Percentiles rank a stretch among this genome's conserved stretches.
Evolutionary conservation across 1,284 basidiomycete genomes (phyloP).

Genomic region (Cutaneotrichosporon cyanovorans): DNA sequence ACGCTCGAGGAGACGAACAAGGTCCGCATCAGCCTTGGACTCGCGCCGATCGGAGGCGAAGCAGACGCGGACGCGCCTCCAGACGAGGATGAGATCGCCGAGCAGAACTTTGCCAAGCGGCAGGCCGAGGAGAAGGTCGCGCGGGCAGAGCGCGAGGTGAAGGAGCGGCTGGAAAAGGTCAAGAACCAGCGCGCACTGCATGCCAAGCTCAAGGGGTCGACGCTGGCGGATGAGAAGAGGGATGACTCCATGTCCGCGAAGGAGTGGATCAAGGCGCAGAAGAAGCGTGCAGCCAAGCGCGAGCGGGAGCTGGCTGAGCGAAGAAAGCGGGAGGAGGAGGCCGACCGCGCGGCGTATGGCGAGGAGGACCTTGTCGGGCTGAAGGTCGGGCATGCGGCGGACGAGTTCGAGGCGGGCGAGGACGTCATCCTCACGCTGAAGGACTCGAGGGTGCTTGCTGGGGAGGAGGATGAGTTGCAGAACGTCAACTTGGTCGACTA

Average conservation of each 20-base stretch:
- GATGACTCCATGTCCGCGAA: conserved; percentile 55
- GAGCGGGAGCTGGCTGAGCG: conserved; percentile 66
- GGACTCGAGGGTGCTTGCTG: conserved; percentile 86
- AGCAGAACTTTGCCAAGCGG: conserved; percentile 70
- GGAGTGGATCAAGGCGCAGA: conserved; percentile 80
- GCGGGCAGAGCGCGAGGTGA: conserved; percentile 65
- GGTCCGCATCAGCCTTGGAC: conserved; percentile 86
- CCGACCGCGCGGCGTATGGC: conserved; percentile 69
- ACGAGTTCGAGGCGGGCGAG: conserved; percentile 84
- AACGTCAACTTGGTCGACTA: conserved; percentile 86
- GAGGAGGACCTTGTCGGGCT: conserved; percentile 77
- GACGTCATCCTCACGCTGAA: conserved; percentile 92
- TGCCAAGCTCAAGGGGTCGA: conserved; percentile 78
- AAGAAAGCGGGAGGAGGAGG: conserved; percentile 64
- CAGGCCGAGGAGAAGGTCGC: conserved; percentile 64
- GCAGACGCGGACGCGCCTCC: conserved; percentile 27
- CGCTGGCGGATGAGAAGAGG: conserved; percentile 71
- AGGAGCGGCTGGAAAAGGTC: conserved; percentile 60
- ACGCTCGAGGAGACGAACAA: conserved; percentile 98
- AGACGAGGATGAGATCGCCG: conserved; percentile 61
- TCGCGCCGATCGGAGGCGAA: conserved; percentile 70
- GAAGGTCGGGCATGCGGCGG: conserved; percentile 92
- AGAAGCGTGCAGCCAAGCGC: conserved; percentile 78
- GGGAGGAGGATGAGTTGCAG: conserved; percentile 96
- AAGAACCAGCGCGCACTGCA: conserved; percentile 58